Base-by-base conservation (phyloP, 2,329 filamentous ascomycete genomes). In the Mollisia scopiformis region DNA sequence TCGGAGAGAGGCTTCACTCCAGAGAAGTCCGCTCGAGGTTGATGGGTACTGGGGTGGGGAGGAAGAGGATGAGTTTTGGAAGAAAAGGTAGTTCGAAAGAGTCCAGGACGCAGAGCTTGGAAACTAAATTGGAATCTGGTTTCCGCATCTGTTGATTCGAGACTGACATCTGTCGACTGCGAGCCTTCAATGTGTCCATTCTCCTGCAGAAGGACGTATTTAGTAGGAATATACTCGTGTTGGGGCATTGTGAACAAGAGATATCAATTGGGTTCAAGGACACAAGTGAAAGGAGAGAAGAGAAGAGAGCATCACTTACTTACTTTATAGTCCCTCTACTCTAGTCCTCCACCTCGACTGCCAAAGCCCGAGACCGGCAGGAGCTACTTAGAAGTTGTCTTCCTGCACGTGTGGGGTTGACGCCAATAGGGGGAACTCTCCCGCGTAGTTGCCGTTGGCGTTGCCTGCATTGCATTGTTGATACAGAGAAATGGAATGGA, bases 51-150 rank as follows among this genome's bases (percentile, higher is more conserved):
- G 7, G 88, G 88, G 68, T 85, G 85, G 1, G 88, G 88, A 28
- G 89, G 86, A 1, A 89, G 71, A 6, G 84, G 84, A 68, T 91
- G 88, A 2, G 80, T 78, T 14, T 78, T 69, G 0, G 88, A 88
- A 1, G 83, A 81, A 70, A 91, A 91, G 0, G 86, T 88, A 1
- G 88, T 89, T 43, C 88, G 79, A 74, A 91, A 92, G 16, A 91
- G 76, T 54, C 87, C 88, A 21, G 81, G 77, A 16, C 82, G 80
- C 30, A 91, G 68, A 0, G 83, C 79, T 70, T 90, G 84, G 63
- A 91, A 89, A 0, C 79, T 79, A 70, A 91, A 91, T 16, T 80
- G 73, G 61, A 85, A 84, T 0, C 78, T 79, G 6, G 60, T 54
- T 28, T 64, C 66, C 41, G 27, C 41, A 33, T 64, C 64, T 28